phyloP scores from a whole-genome alignment of 257 asterid species.

The Rubia yunnanensis region DNA sequence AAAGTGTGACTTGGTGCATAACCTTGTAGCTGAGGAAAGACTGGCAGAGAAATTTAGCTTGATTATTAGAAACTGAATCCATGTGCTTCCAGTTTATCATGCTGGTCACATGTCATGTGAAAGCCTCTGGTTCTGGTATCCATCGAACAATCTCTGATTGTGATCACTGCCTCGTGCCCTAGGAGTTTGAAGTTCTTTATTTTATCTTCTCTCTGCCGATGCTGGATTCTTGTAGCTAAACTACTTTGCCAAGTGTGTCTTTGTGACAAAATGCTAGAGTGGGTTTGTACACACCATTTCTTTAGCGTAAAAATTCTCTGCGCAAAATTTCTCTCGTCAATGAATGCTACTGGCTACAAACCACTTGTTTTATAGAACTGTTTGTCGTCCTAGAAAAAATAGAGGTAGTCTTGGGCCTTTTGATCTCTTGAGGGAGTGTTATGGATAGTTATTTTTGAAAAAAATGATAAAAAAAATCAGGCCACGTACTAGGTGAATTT shows the following conservation, averaged over 20 bases:
- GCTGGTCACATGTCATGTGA: background rate
- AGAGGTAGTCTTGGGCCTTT: no score
- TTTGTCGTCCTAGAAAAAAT: no score
- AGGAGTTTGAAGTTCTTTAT: background rate
- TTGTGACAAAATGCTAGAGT: background rate
- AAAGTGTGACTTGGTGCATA: constrained; percentile 38
- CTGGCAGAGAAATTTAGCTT: background rate
- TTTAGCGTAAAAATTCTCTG: no score
- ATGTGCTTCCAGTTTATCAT: background rate
- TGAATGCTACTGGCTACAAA: no score
- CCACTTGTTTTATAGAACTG: background rate
- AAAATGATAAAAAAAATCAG: no score
- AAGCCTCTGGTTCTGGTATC: no score
- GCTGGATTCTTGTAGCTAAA: no score
- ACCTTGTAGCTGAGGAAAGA: background rate
- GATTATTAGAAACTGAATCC: constrained; percentile 4
- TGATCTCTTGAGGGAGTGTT: no score
- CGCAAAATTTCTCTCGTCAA: background rate
- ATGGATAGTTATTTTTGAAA: no score
- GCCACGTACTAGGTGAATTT: no score
- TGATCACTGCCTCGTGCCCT: background rate
- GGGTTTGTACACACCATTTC: background rate
- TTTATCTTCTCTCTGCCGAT: no score
- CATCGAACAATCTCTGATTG: no score
- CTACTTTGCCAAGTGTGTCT: background rate